Base-by-base conservation (phyloP, 2,329 filamentous ascomycete genomes). In the Metarhizium album region DNA sequence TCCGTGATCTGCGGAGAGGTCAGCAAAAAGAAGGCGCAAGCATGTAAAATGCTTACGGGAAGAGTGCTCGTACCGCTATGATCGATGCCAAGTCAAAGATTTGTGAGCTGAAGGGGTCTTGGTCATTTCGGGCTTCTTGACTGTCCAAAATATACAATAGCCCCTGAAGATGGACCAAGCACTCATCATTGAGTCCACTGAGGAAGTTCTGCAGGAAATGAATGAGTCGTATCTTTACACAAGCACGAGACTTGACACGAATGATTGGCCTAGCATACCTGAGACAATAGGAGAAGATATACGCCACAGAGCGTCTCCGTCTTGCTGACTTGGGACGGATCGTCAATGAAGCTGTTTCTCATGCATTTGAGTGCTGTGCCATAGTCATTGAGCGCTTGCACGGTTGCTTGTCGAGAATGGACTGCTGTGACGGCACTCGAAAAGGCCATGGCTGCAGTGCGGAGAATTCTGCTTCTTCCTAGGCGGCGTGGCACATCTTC, bases 401-500 rank as follows among this genome's bases (percentile, higher is more conserved):
- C 50, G 3, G 60, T 51, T 4, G 50, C 53, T 23, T 60, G 53
- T 6, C 57, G 50, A 27, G 55, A 53, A 45, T 62, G 57, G 0
- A 64, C 33, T 4, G 55, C 59, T 1, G 61, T 53, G 23, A 59
- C 61, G 0, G 62, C 58, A 2, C 55, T 59, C 1, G 60, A 57
- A 3, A 69, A 56, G 7, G 64, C 62, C 24, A 60, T 60, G 4
- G 64, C 61, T 0, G 67, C 58, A 0, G 67, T 64, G 53, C 76
- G 73, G 0, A 78, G 61, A 1, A 73, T 73, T 45, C 65, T 62
- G 45, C 72, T 76, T 11, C 53, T 60, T 1, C 74, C 75, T 1
- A 78, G 55, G 0, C 72, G 69, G 35, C 58, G 57, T 0, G 75
- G 75, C 1, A 78, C 59, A n/a, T 72, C 64, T 1, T 61, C 59